phyloP scores from a whole-genome alignment of 2,329 filamentous ascomycete species.

The Ceratocystis alfenasii region DNA sequence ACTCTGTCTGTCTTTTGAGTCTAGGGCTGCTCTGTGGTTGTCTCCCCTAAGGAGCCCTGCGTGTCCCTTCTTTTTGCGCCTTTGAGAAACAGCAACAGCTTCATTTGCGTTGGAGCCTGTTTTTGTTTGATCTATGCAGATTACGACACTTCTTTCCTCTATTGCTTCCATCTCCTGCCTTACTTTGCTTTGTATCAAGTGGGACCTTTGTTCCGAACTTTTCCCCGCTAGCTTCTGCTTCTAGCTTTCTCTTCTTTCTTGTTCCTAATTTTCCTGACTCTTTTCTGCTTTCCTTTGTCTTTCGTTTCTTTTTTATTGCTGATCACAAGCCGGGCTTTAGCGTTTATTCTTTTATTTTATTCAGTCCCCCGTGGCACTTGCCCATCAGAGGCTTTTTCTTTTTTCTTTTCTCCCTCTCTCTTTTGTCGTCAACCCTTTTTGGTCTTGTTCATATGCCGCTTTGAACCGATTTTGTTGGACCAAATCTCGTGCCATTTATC shows the following conservation, averaged over 20 bases:
- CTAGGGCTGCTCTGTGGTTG: neutral
- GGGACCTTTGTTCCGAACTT: constrained; percentile 8
- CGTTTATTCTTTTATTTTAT: neutral
- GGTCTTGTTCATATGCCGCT: neutral
- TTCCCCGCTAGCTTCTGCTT: constrained; percentile 8
- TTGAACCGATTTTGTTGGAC: neutral
- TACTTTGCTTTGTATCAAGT: constrained; percentile 8
- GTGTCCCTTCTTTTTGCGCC: neutral
- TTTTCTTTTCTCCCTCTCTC: neutral
- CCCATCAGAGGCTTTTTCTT: neutral
- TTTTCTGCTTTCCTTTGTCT: neutral
- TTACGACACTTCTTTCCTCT: constrained; percentile 4
- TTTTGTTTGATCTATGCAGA: constrained; percentile 10
- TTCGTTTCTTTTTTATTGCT: neutral
- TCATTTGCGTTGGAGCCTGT: constrained; percentile 5
- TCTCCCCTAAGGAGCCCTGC: neutral
- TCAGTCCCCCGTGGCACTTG: neutral
- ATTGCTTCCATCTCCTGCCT: neutral
- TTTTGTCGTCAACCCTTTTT: neutral
- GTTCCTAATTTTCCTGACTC: neutral
- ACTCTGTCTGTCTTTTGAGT: neutral
- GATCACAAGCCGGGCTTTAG: constrained; percentile 4
- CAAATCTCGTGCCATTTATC: constrained; percentile 6
- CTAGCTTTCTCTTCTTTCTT: constrained; percentile 3
- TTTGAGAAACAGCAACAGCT: constrained; percentile 4